Evolutionary conservation across 2,329 filamentous ascomycete genomes (phyloP), one percentile per base, ranked within the genome.

Genomic region (Fusarium sp.): DNA sequence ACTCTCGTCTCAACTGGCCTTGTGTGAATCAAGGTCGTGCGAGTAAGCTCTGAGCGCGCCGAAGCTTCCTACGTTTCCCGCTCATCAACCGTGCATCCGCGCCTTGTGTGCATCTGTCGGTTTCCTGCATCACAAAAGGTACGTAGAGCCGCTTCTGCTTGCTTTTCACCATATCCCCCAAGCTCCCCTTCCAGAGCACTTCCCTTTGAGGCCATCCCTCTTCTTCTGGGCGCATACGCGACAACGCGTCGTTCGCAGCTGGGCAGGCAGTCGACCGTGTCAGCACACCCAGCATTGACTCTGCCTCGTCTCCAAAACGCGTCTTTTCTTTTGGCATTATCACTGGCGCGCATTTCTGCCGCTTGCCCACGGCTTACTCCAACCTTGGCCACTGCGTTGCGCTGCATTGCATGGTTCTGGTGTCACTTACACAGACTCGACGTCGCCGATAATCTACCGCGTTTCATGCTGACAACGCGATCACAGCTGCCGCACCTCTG

Each of bases 371-470:
- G 60, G 59, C 59, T 66, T 56, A 59, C 65, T 58, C 50, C 58
- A 57, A 59, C 54, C 33, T 52, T 37, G 43, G 61, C 56, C 67
- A 65, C 45, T 22, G 43, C 38, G 11, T 30, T 20, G 38, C 20
- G n/a, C 33, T 65, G 27, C 66, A 61, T 45, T 47, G 63, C 63
- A 56, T 56, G 52, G 38, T 63, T 63, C 63, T 59, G 68, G 68
- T 66, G 58, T 71, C 75, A 79, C 73, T 79, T 77, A 78, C 74
- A 80, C 75, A 73, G 71, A 78, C 76, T 71, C 63, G 72, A 62
- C 66, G 45, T 40, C 70, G 68, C 64, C 62, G 63, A 69, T 69
- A 66, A 70, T 60, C 57, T 59, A 58, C 38, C 56, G 65, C 65
- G 54, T 71, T 69, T 69, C 65, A 70, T 70, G 69, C 76, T 78